Percentiles rank a stretch among this genome's conserved stretches.
Evolutionary conservation across 768 basidiomycete species (phyloP).

Genomic region (Podaxis sp.): DNA sequence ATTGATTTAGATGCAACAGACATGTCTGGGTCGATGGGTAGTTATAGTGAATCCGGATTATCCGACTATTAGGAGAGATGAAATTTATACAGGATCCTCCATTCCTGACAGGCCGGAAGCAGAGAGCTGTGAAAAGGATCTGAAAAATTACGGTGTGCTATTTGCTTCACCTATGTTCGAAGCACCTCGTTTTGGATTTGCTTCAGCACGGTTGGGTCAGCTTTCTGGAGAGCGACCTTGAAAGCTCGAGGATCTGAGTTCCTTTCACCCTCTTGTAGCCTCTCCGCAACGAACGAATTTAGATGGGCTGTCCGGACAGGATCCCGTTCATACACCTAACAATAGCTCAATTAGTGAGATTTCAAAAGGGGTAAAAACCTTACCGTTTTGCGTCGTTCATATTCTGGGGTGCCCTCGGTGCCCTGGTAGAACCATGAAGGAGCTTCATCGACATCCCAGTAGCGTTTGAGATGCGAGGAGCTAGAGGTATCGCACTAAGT

Average conservation of each 20-base stretch:
- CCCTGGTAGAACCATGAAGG: conserved; percentile 59
- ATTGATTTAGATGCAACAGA: conserved; percentile 47
- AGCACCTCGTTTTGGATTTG: conserved; percentile 62
- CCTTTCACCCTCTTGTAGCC: conserved; percentile 64
- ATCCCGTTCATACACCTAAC: conserved; percentile 68
- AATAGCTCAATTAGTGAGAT: conserved; percentile 11
- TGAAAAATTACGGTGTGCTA: neutral
- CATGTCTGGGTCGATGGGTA: conserved; percentile 56
- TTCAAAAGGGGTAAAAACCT: conserved; percentile 19
- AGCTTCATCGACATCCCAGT: conserved; percentile 70
- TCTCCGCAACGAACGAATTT: conserved; percentile 54
- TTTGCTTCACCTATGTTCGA: conserved; percentile 18
- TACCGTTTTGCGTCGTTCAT: conserved; percentile 73
- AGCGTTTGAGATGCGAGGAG: conserved; percentile 50
- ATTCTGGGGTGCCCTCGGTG: conserved; percentile 74
- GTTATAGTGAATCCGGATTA: conserved; percentile 47
- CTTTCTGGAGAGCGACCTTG: conserved; percentile 60
- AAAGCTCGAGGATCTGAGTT: conserved; percentile 58
- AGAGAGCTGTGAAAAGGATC: conserved; percentile 3
- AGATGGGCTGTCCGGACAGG: conserved; percentile 69
- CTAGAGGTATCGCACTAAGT: conserved; percentile 15
- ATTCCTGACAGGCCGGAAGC: neutral
- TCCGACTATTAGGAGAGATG: conserved; percentile 29
- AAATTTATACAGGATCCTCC: conserved; percentile 16
- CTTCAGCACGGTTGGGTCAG: conserved; percentile 72